Base-by-base conservation (phyloP, 495 filamentous ascomycete genomes). In the Aspergillus heteromorphus region DNA sequence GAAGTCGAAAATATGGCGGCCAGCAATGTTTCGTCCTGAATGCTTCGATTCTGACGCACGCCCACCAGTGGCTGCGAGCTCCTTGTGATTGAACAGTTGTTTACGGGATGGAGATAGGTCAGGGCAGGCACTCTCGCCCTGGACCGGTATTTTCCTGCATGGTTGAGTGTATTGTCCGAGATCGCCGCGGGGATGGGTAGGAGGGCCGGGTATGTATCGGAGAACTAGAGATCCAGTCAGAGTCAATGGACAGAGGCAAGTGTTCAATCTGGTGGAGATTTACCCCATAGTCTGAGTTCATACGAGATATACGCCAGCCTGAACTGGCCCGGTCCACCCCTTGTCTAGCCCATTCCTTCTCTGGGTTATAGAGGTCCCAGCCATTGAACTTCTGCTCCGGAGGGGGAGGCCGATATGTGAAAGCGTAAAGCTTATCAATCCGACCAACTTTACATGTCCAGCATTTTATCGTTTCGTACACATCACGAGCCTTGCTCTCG, bases 91-190 rank as follows among this genome's bases (percentile, higher is more conserved):
- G 91, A 91, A 67, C 93, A 97, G 66, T 95, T 95, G 70, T 97
- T 99, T 54, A 97, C 79, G 1, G 93, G 91, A 68, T 99, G 93
- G 10, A 96, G 81, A 65, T 99, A 99, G 27, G 89, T 88, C 31
- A 97, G 74, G 8, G 85, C 87, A 16, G 93, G 93, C 71, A 99
- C 89, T 53, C 93, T 83, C 43, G 84, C 83, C 47, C 90, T 81
- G 0, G 93, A 97, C 30, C 93, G 86, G 71, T 92, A 97, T 54
- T 79, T 77, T 55, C 88, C 88, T 10, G 92, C 95, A 65, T 99
- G 96, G 56, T 95, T 96, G 51, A 99, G 82, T 41, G 91, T 91
- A 59, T 92, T 97, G 71, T 99, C 93, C 38, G 93, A 97, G 60
- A 99, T 95, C 43, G 82, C 79, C 27, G 85, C 83, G 18, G 93